A percentile compares a stretch with the other conserved stretches of the same genome.
These are phyloP conservation scores for Alternaria sp. DNA, from an alignment of 2,329 filamentous ascomycete species.

Conservation along the genomic window DNA sequence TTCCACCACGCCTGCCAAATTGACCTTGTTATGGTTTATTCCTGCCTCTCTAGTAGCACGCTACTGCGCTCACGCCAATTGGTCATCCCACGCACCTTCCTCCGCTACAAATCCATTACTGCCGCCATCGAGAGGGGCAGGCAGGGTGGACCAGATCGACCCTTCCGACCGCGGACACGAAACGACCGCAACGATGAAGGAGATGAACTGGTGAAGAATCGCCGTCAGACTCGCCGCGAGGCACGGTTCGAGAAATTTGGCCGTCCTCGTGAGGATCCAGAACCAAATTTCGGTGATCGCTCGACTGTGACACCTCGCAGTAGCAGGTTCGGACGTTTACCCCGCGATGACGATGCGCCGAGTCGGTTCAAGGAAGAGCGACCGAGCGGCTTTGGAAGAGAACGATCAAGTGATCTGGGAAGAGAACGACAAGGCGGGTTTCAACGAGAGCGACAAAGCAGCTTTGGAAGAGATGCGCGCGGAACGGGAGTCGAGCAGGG, in stretches of 20 bases:
- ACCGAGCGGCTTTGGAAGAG: background rate
- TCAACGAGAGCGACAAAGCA: background rate
- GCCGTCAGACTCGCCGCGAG: constrained; percentile 1
- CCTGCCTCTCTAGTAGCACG: constrained; percentile 19
- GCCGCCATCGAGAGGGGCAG: constrained; percentile 41
- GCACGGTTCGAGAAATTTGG: constrained; percentile 14
- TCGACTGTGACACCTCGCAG: background rate
- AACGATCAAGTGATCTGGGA: background rate
- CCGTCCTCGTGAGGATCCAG: constrained; percentile 3
- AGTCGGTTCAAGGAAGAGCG: background rate
- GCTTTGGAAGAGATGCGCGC: background rate
- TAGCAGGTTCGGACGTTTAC: constrained; percentile 10
- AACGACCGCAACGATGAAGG: background rate
- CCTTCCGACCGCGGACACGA: constrained; percentile 15
- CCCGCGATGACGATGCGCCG: constrained; percentile 2
- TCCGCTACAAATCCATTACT: constrained; percentile 41
- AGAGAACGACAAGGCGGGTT: background rate
- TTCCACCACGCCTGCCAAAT: background rate
- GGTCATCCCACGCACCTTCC: constrained; percentile 21
- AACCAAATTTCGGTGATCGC: background rate
- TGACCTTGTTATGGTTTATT: constrained; percentile 28
- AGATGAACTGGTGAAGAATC: background rate
- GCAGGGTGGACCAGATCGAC: constrained; percentile 15
- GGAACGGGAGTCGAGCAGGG: background rate
- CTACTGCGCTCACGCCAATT: constrained; percentile 22